phyloP scores from a whole-genome alignment of 257 asterid genomes.

The Solanum etuberosum region DNA sequence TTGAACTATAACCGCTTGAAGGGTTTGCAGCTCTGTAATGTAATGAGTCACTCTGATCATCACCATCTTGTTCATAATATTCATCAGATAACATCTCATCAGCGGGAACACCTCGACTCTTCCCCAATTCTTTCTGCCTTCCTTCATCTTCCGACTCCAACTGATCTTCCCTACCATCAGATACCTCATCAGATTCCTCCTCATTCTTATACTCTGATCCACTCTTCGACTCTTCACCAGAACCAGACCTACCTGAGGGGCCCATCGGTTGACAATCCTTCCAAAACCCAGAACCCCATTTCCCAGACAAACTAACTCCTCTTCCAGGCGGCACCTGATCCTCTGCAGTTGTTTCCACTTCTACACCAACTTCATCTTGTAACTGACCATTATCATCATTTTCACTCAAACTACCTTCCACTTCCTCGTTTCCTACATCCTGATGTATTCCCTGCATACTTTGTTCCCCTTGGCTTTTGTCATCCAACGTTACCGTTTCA shows the following conservation, averaged over 20 bases:
- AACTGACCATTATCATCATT: slow-evolving; percentile 15
- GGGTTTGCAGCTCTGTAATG: slow-evolving; percentile 43
- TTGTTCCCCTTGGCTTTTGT: slow-evolving; percentile 31
- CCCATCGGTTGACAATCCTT: slow-evolving; percentile 55
- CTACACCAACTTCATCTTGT: slow-evolving; percentile 24
- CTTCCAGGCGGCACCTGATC: slow-evolving; percentile 24
- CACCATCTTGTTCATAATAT: slow-evolving; percentile 95
- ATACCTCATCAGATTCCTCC: slow-evolving; percentile 70
- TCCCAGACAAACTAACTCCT: slow-evolving; percentile 35
- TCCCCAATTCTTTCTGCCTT: slow-evolving; percentile 34
- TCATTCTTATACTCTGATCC: slow-evolving; percentile 68
- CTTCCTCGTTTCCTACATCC: slow-evolving; percentile 31
- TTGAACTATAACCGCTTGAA: slow-evolving; percentile 43
- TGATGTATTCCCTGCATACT: slow-evolving; percentile 17
- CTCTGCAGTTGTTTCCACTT: slow-evolving; percentile 24
- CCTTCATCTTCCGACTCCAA: slow-evolving; percentile 50
- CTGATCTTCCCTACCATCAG: slow-evolving; percentile 49
- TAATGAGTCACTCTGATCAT: slow-evolving; percentile 60
- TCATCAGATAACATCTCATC: slow-evolving; percentile 98
- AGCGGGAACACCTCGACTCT: slow-evolving; percentile 48
- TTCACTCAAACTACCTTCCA: slow-evolving; percentile 37
- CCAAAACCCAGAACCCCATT: slow-evolving; percentile 88
- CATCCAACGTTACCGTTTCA: slow-evolving; percentile 38
- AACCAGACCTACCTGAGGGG: slow-evolving; percentile 45
- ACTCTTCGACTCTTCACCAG: slow-evolving; percentile 85